These are phyloP conservation scores for Sugiyamaella americana DNA, from an alignment of 805 yeast species.

Conservation along the genomic window DNA sequence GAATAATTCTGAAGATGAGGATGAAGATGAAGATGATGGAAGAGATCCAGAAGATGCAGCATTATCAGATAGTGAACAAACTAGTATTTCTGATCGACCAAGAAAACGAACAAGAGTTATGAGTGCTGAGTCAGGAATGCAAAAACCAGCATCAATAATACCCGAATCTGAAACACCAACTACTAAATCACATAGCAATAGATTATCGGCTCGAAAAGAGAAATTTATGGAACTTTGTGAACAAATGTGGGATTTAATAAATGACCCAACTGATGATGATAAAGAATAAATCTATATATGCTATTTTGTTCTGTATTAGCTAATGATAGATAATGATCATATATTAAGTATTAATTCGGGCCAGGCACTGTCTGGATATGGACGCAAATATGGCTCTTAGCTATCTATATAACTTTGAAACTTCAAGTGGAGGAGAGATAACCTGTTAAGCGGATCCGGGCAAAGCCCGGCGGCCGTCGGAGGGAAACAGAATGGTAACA, in stretches of 20 bases:
- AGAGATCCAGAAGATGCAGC: constrained; percentile 23
- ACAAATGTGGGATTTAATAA: constrained; percentile 28
- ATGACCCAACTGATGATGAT: too few species aligned
- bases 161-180: constrained; percentile 1
- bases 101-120: constrained; percentile 10
- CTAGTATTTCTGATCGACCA: constrained; percentile 10
- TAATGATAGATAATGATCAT: too few species aligned
- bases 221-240: constrained; percentile 28
- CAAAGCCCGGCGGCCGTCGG: neutral
- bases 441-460: neutral
- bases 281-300: too few species aligned
- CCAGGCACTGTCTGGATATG: too few species aligned
- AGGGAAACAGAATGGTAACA: too few species aligned
- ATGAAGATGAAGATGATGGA: constrained; percentile 20
- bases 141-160: neutral
- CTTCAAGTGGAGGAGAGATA: too few species aligned
- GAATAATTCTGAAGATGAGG: constrained; percentile 11
- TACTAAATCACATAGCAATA: neutral
- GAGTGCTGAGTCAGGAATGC: constrained; percentile 5
- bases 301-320: too few species aligned
- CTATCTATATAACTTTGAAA: too few species aligned
- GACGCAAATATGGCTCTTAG: too few species aligned
- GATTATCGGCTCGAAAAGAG: constrained; percentile 17
- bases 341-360: too few species aligned
- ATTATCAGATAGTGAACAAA: constrained; percentile 20